Evolutionary conservation across 2,329 filamentous ascomycete species (phyloP), one percentile per base, ranked within the genome.

Genomic region (Colletotrichum sp.): DNA sequence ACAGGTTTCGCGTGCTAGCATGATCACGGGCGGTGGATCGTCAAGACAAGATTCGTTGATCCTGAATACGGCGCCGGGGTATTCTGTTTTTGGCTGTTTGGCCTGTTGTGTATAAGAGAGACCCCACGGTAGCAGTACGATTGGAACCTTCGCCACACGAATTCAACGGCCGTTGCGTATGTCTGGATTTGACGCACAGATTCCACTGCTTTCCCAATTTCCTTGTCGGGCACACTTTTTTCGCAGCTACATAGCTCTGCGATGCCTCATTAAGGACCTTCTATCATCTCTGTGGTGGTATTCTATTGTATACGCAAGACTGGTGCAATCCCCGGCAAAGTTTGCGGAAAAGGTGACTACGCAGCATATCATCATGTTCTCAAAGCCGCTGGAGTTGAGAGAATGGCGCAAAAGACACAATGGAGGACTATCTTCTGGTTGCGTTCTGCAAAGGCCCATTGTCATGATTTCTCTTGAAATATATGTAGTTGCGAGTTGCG

Each of bases 121-220:
- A 52, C 1, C 10, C 6, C 6, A 7, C n/a, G 43, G 18, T 48
- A 52, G 43, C 43, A 52, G 12, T 21, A 21, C 10, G 12, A 24
- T 52, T 8, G 6, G 10, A 52, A 52, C n/a, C 18, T 48, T 13
- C 10, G 10, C 10, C 43, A 13, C 43, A 48, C 43, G 7, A n/a
- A 48, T 21, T 12, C 10, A 12, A 48, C 2, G 0, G 0, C 38
- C 8, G 38, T 6, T 48, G 18, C 18, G 3, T n/a, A 10, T 12
- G 5, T 48, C 12, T 43, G 5, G 3, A 2, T 48, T 7, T 0
- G 43, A 4, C 43, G 9, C 0, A n/a, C 6, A 21, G 43, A 4
- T 7, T 21, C 10, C 43, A 18, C 9, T 13, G 6, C 16, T 21
- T 6, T 48, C 10, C 18, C 10, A 2, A n/a, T n/a, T 6, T 48